phyloP scores from a whole-genome alignment of 2,329 filamentous ascomycete genomes.

The Neurospora crassa region DNA sequence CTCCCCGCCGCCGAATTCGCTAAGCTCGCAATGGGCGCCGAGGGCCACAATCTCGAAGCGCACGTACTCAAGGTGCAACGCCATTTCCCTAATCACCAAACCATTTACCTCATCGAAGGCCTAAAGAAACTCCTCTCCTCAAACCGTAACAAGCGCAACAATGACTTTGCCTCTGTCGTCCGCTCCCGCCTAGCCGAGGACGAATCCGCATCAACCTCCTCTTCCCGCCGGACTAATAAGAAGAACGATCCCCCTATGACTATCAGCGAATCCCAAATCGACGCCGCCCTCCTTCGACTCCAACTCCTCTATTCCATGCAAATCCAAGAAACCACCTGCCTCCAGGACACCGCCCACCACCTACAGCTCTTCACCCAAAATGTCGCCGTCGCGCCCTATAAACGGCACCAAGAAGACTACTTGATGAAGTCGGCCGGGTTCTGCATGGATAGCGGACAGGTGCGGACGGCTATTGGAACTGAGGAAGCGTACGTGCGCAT shows the following conservation, averaged over 20 bases:
- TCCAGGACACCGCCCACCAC: constrained; percentile 64
- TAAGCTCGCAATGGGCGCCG: constrained; percentile 39
- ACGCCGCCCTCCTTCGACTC: constrained; percentile 60
- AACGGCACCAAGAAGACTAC: constrained; percentile 39
- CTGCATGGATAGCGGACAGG: constrained; percentile 72
- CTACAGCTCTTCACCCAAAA: constrained; percentile 65
- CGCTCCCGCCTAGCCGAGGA: constrained; percentile 31
- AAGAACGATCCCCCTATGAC: constrained; percentile 37
- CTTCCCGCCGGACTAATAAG: constrained; percentile 20
- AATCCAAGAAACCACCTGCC: constrained; percentile 56
- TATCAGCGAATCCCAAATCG: constrained; percentile 58
- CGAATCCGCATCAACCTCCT: constrained; percentile 3
- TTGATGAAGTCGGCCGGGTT: constrained; percentile 50
- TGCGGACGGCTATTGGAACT: constrained; percentile 56
- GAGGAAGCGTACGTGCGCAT: constrained; percentile 63
- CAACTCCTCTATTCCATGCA: constrained; percentile 58
- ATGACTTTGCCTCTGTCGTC: constrained; percentile 57
- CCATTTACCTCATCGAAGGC: constrained; percentile 67
- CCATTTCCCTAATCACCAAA: constrained; percentile 40
- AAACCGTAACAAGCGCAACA: constrained; percentile 57
- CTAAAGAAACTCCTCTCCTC: constrained; percentile 57
- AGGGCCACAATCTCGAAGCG: constrained; percentile 42
- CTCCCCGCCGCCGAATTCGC: constrained; percentile 58
- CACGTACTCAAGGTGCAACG: constrained; percentile 48
- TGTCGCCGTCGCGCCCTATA: constrained; percentile 67